A percentile compares a stretch with the other conserved stretches of the same genome.
Evolutionary conservation across 306 rosid genomes (phyloP).

Genomic region (Quercus glauca): DNA sequence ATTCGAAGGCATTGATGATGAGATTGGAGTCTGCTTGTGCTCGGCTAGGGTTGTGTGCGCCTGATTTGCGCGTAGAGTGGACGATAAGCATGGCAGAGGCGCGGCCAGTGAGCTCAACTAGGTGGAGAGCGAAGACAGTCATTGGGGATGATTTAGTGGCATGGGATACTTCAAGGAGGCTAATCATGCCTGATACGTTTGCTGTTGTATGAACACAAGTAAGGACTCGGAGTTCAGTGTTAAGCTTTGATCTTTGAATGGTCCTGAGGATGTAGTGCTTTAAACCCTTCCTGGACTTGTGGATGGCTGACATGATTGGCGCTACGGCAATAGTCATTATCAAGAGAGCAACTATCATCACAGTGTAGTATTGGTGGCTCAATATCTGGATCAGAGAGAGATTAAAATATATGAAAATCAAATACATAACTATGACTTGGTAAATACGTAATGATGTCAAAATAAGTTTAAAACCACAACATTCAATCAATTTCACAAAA

Average conservation of each 20-base stretch:
- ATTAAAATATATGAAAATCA: neutral
- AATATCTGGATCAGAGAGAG: constrained; percentile 23
- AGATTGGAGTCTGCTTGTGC: constrained; percentile 22
- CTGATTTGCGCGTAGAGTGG: neutral
- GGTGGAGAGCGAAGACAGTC: constrained; percentile 28
- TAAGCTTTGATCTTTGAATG: constrained; percentile 25
- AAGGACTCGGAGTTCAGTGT: constrained; percentile 36
- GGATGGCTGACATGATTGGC: constrained; percentile 25
- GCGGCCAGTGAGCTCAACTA: constrained; percentile 29
- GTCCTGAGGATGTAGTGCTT: constrained; percentile 28
- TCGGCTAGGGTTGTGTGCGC: constrained; percentile 10
- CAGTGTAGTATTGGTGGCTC: neutral
- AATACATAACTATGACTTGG: neutral
- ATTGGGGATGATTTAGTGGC: constrained; percentile 25
- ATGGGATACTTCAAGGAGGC: constrained; percentile 25
- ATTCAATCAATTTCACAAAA: too few relatives aligned
- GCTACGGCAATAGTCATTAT: constrained; percentile 27
- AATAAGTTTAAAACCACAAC: too few relatives aligned
- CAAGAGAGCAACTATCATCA: constrained; percentile 10
- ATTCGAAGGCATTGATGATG: constrained; percentile 13
- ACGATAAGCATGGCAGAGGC: constrained; percentile 27
- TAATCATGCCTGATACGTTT: constrained; percentile 20
- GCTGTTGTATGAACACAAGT: constrained; percentile 36
- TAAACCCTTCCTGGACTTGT: constrained; percentile 30
- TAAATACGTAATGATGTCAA: too few relatives aligned